These are phyloP conservation scores for Verticillium isaacii DNA, from an alignment of 2,329 filamentous ascomycete genomes.

Conservation along the genomic window DNA sequence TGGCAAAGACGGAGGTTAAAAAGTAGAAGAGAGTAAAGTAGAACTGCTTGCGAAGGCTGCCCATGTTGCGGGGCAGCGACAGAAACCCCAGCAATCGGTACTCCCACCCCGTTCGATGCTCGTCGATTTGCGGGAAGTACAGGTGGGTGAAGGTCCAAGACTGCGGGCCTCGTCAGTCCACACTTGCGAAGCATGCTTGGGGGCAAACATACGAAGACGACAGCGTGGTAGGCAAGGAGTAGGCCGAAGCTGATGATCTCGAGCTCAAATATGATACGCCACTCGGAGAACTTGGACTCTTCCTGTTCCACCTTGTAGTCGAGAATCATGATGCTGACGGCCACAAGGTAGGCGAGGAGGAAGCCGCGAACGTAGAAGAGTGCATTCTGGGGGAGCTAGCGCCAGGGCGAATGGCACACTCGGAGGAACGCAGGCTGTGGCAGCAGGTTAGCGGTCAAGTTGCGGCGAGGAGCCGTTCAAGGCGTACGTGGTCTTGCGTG, in stretches of 20 bases:
- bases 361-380: slow-evolving; percentile 38
- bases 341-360: slow-evolving; percentile 37
- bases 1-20: slow-evolving; percentile 36
- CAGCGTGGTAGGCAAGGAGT: slow-evolving; percentile 39
- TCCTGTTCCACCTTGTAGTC: slow-evolving; percentile 40
- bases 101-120: slow-evolving; percentile 29
- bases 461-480: too few species aligned
- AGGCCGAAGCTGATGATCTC: slow-evolving; percentile 37
- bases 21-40: slow-evolving; percentile 48
- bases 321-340: slow-evolving; percentile 33
- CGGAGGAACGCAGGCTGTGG: slow-evolving; percentile 44
- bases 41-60: slow-evolving; percentile 35
- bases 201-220: slow-evolving; percentile 36
- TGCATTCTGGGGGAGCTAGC: slow-evolving; percentile 37
- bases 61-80: slow-evolving; percentile 39
- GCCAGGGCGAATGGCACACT: slow-evolving; percentile 47
- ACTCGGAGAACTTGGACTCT: slow-evolving; percentile 28
- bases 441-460: neutral
- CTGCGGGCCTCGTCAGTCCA: slow-evolving; percentile 21
- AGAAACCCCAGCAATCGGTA: slow-evolving; percentile 31
- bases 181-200: neutral
- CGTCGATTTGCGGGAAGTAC: slow-evolving; percentile 37
- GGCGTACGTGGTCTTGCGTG: slow-evolving; percentile 22
- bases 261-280: slow-evolving; percentile 45
- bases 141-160: slow-evolving; percentile 49